These are phyloP conservation scores for Albugo candida DNA, from an alignment of 352 stramenopile genomes.

Conservation along the genomic window DNA sequence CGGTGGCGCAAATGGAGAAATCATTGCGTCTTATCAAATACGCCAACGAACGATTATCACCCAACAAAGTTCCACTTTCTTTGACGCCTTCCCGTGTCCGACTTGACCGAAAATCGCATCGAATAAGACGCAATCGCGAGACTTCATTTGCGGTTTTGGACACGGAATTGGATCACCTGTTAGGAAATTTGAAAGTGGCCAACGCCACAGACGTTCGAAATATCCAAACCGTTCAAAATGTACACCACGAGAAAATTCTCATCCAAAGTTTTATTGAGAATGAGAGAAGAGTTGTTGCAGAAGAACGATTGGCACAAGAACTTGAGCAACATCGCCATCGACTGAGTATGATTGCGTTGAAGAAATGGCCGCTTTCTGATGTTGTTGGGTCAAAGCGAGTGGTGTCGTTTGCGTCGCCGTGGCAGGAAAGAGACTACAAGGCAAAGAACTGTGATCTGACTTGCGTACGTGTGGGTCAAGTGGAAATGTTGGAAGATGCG, in stretches of 20 bases:
- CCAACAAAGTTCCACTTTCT: too few relatives aligned
- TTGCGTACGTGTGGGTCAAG: not conserved
- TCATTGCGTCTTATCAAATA: too few relatives aligned
- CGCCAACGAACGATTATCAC: too few relatives aligned
- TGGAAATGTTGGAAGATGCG: slow-evolving; percentile 2
- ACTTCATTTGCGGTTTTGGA: too few relatives aligned
- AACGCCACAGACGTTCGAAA: slow-evolving; percentile 52
- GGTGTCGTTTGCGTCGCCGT: slow-evolving; percentile 27
- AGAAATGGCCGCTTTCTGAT: slow-evolving; percentile 2
- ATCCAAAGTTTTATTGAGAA: slow-evolving; percentile 45
- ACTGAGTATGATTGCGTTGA: slow-evolving; percentile 7
- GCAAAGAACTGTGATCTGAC: slow-evolving; percentile 3
- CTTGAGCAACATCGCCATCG: slow-evolving; percentile 21
- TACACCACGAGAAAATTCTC: slow-evolving; percentile 32
- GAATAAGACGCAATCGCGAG: too few relatives aligned
- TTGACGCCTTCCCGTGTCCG: too few relatives aligned
- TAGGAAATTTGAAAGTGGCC: slow-evolving; percentile 43
- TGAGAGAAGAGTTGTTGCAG: slow-evolving; percentile 40
- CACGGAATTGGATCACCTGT: slow-evolving; percentile 11
- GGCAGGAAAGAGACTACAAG: slow-evolving; percentile 54
- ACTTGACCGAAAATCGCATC: too few relatives aligned
- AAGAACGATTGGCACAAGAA: slow-evolving; percentile 33
- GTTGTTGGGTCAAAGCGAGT: not conserved
- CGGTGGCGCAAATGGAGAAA: too few relatives aligned
- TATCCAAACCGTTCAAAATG: too few relatives aligned